These are phyloP conservation scores for Russula olivacea DNA, from an alignment of 768 basidiomycete genomes.

Conservation along the genomic window DNA sequence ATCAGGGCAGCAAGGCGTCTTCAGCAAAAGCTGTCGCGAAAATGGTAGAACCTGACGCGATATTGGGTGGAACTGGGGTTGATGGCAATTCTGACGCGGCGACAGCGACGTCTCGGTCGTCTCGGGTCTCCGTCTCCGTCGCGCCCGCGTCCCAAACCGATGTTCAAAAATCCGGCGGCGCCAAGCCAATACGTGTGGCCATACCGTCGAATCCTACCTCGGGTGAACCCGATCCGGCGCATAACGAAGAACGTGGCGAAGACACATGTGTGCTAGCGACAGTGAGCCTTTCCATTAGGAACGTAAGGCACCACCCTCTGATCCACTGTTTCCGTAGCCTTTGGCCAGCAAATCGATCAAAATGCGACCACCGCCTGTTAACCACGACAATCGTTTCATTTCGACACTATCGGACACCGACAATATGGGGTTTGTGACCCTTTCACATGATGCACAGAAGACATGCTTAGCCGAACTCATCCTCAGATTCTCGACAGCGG, in stretches of 20 bases:
- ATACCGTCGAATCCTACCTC: not conserved
- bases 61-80: not conserved
- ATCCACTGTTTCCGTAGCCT: not conserved
- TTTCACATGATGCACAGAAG: not conserved
- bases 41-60: not conserved
- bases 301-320: not conserved
- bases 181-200: constrained; percentile 5
- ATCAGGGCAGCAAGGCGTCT: not conserved
- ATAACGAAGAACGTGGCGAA: not conserved
- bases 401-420: not conserved
- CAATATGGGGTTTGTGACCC: constrained; percentile 4
- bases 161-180: constrained; percentile 12
- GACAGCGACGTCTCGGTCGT: not conserved
- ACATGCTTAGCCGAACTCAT: not conserved
- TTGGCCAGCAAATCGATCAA: not conserved
- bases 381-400: not conserved
- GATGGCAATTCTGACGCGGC: not conserved
- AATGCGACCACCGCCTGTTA: not conserved
- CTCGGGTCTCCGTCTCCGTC: not conserved
- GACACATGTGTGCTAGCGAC: not conserved
- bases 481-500: not conserved
- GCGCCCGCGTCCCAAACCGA: constrained; percentile 18
- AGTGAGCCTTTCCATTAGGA: not conserved
- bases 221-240: not conserved
- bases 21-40: not conserved